Percentiles rank a stretch among this genome's conserved stretches.
Evolutionary conservation across 2,329 filamentous ascomycete species (phyloP).

Genomic region (Teratosphaeria pseudoeucalypti): DNA sequence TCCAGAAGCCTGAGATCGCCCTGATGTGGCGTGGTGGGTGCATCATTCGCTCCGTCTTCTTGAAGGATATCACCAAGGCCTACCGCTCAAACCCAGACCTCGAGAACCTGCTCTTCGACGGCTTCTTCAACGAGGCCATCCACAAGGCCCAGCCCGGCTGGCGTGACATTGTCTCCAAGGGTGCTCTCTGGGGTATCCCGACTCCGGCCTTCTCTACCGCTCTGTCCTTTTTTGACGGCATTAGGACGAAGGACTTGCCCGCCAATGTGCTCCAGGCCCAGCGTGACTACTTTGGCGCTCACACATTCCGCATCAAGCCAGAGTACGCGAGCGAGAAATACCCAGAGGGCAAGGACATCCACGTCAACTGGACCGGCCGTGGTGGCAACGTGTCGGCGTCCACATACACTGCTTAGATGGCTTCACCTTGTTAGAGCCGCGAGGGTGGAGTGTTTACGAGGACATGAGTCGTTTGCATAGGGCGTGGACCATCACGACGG

Average conservation of each 20-base stretch:
- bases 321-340: slow-evolving; percentile 51
- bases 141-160: slow-evolving; percentile 85
- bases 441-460: not conserved
- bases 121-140: slow-evolving; percentile 99
- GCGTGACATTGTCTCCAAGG: slow-evolving; percentile 84
- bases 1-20: slow-evolving; percentile 99
- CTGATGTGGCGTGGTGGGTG: slow-evolving; percentile 99
- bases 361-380: slow-evolving; percentile 99
- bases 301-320: slow-evolving; percentile 46
- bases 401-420: slow-evolving; percentile 80
- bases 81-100: slow-evolving; percentile 92
- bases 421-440: not conserved
- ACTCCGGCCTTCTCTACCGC: slow-evolving; percentile 95
- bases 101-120: slow-evolving; percentile 95
- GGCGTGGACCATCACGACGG: not conserved
- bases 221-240: slow-evolving; percentile 96
- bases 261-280: slow-evolving; percentile 98
- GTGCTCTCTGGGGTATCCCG: slow-evolving; percentile 87
- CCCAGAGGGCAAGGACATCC: slow-evolving; percentile 75
- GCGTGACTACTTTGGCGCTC: slow-evolving; percentile 92
- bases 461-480: not conserved
- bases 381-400: slow-evolving; percentile 95
- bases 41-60: slow-evolving; percentile 99
- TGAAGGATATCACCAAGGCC: slow-evolving; percentile 97
- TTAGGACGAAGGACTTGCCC: slow-evolving; percentile 92